Evolutionary conservation across 2,329 filamentous ascomycete genomes (phyloP), one percentile per base, ranked within the genome.

Genomic region (Sporothrix inflata): DNA sequence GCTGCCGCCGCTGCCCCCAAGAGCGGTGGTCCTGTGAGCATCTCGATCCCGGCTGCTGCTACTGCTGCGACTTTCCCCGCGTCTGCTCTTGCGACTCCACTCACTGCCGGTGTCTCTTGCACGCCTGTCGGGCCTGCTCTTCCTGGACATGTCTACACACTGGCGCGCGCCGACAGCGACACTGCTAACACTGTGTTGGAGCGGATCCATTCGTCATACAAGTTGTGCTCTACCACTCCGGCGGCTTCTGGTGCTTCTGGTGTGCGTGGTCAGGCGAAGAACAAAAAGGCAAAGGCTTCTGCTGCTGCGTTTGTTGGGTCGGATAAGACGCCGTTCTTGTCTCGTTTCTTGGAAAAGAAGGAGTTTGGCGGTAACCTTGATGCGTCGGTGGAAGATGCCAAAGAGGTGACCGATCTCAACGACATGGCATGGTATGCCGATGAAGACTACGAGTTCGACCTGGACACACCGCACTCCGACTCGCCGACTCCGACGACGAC

Each of bases 321-420:
- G 12, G 79, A 85, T 7, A 85, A 88, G 45, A 88, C 89, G 19
- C 92, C 92, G 16, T 86, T 92, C 80, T 84, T 94, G 24, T 92
- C 91, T 40, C 86, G 86, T 53, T 80, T 93, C 63, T 84, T 94
- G 81, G 84, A 88, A 76, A 85, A 83, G 74, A 87, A 85, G 78
- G 90, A 90, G 45, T 87, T 91, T 76, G 82, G 83, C 73, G 85
- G 89, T 69, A 86, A 92, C 77, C 81, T 93, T 70, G 80, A 83
- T 73, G 85, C 88, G 71, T 79, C 86, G 75, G 89, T 91, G 67
- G 82, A 82, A 69, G 88, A 90, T 76, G 88, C 88, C 30, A 90
- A 87, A 81, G 85, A 83, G 47, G 86, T 83, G 67, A 85, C 88
- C 60, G 85, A 87, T 47, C 84, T 73, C 79, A 85, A 87, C 53